Evolutionary conservation across 352 stramenopile genomes (phyloP), one percentile per base, ranked within the genome.

Genomic region (Phytophthora quininea): DNA sequence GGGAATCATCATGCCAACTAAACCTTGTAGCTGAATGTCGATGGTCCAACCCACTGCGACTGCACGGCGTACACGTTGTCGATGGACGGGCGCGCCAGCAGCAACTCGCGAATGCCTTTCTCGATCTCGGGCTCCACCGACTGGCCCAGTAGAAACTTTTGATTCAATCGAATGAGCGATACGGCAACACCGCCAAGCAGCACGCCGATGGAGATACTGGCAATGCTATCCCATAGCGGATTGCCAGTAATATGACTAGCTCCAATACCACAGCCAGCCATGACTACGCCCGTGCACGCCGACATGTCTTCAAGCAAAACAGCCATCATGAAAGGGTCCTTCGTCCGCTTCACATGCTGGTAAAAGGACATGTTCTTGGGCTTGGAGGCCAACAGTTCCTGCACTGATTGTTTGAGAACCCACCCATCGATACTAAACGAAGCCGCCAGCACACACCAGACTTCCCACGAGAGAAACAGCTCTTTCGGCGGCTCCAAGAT

Each of bases 1-100:
- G 3, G 1, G 12, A 12, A 46, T 31, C n/a, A 56, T 31, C 54
- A 27, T 19, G 15, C 30, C 33, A 38, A 38, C 31, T 27, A 32
- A 15, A 95, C 87, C 82, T 99, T 99, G 88, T 98, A 99, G 62
- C 93, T 98, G 69, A 99, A 99, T 7, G 93, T 98, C 64, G 98
- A 97, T 3, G 97, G 96, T 15, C 96, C 96, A 42, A 99, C 97
- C 96, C 96, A 99, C 81, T 99, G 97, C 43, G 90, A 98, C 80
- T 99, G 97, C 52, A 99, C 96, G 24, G 84, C 91, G 69, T 97
- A 93, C 31, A 99, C 93, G 56, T 95, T 92, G 50, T 99, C 96
- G 74, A 99, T 98, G 61, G 91, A 97, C 46, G 89, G 84, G 29
- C 93, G 83, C 19, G 80, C 85, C 33, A 97, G 76, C 62, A 95